Evolutionary conservation across 2,329 filamentous ascomycete species (phyloP).

Genomic region (Cryphonectria nitschkei): DNA sequence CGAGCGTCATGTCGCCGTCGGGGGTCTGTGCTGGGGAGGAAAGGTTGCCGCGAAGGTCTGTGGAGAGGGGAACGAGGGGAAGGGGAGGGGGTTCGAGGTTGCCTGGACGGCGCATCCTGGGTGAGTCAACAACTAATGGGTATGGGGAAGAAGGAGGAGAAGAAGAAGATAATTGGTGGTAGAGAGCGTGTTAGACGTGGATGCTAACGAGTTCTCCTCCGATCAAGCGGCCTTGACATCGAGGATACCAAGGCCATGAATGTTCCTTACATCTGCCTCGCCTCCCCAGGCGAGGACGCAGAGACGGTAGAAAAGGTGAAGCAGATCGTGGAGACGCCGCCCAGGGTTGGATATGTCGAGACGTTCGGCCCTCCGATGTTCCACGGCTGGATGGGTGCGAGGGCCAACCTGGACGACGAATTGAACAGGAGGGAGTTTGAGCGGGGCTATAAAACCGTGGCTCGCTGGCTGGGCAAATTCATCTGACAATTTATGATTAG

Average conservation of each 20-base stretch:
- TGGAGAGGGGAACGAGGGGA: conserved; percentile 41
- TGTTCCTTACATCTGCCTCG: conserved; percentile 53
- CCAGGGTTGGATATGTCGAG: conserved; percentile 48
- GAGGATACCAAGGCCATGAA: conserved; percentile 49
- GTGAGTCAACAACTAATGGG: conserved; percentile 28
- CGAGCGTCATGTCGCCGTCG: conserved; percentile 45
- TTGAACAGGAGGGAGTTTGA: conserved; percentile 51
- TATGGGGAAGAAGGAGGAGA: neutral
- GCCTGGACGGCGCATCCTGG: conserved; percentile 40
- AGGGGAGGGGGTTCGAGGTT: conserved; percentile 41
- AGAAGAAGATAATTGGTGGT: neutral
- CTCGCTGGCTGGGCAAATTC: conserved; percentile 48
- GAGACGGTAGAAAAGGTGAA: conserved; percentile 49
- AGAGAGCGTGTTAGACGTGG: neutral
- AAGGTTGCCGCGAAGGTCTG: conserved; percentile 44
- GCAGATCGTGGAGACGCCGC: conserved; percentile 45
- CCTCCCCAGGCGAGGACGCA: conserved; percentile 52
- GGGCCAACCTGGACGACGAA: conserved; percentile 50
- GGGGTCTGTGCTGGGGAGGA: conserved; percentile 57
- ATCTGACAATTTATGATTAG: conserved; percentile 13
- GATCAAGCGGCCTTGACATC: conserved; percentile 38
- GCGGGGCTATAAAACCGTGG: conserved; percentile 51
- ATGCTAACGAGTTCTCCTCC: neutral
- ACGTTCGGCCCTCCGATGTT: conserved; percentile 51
- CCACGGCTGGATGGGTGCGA: conserved; percentile 64